Conservation (phyloP, 331 rosid genomes). For the Telfairia occidentalis region DNA sequence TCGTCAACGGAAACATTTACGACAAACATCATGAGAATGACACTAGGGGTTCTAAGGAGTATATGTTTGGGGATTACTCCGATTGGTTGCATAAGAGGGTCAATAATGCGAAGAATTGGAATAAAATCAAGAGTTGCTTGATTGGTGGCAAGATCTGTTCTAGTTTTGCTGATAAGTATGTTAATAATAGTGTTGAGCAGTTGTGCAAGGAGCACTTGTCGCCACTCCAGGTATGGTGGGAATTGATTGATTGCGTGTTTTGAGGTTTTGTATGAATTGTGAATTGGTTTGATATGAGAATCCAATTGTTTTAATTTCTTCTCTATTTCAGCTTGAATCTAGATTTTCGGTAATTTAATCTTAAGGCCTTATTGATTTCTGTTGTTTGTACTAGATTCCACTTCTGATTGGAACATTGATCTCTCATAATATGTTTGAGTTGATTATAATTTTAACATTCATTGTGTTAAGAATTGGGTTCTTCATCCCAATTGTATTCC, state of each 20-base stretch:
- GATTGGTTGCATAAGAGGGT: constrained; percentile 78
- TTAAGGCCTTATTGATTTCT: not conserved
- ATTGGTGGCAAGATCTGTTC: constrained; percentile 42
- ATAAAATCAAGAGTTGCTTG: constrained; percentile 59
- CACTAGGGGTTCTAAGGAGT: constrained; percentile 55
- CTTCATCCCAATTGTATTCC: too few relatives aligned
- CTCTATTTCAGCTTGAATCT: not conserved
- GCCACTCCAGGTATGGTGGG: constrained; percentile 54
- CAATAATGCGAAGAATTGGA: constrained; percentile 37
- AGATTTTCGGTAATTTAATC: not conserved
- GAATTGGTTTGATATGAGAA: not conserved
- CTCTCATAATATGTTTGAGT: too few relatives aligned
- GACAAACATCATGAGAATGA: constrained; percentile 2
- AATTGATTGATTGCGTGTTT: not conserved
- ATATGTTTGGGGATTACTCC: constrained; percentile 77
- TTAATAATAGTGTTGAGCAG: constrained; percentile 12
- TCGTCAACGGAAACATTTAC: not conserved
- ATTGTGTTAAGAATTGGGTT: too few relatives aligned
- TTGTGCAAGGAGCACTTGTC: constrained; percentile 33
- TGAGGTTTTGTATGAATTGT: not conserved
- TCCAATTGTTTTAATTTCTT: not conserved
- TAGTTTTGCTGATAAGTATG: constrained; percentile 13
- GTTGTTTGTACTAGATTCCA: not conserved
- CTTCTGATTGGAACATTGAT: not conserved
- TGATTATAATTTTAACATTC: too few relatives aligned